Base-by-base conservation (phyloP, 805 yeast species). In the Zygoascus flipseniorum region DNA sequence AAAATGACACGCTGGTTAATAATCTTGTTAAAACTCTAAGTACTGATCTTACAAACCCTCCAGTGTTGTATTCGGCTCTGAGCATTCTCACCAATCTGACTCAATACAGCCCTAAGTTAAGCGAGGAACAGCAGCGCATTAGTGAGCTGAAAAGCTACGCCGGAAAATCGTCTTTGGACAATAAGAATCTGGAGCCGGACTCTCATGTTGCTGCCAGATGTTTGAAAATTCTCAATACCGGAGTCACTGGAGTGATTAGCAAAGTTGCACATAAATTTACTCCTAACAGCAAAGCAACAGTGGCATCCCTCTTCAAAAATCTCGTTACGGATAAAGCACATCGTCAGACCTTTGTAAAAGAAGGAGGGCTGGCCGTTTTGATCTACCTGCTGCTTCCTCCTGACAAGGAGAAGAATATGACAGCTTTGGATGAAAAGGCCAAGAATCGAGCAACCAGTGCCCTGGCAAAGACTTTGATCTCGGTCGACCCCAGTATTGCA, bases 311-410 rank as follows among this genome's bases (percentile, higher is more conserved):
- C 28, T 56, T 70, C 47, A 60, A 66, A 16, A 64, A 65, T 41
- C 53, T 71, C 41, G 66, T 69, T 1, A 60, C 65, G 18, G 59
- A 59, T 26, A 54, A 54, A 46, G 16, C 57, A 8, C 60, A 62
- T 31, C 58, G 74, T 1, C 54, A 58, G 14, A 51, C 37, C 2
- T 58, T 69, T 31, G 66, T 68, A 4, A 56, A 58, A 31, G 69
- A 71, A 52, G 74, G 75, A 8, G 72, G 69, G 4, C 61, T 65
- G 20, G 61, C 70, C 2, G 59, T 67, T 9, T 56, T 63, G 5
- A 49, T 64, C 20, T 69, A 66, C 47, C 51, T 69, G 16, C 55
- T 64, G 55, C 52, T 58, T 14, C 43, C 26, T 19, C 37, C 51
- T 42, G 48, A 52, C 26, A 37, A 46, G 16, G 31, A 26, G 19